Evolutionary conservation across 2,329 filamentous ascomycete genomes (phyloP), one percentile per base, ranked within the genome.

Genomic region (Aaosphaeria arxii): DNA sequence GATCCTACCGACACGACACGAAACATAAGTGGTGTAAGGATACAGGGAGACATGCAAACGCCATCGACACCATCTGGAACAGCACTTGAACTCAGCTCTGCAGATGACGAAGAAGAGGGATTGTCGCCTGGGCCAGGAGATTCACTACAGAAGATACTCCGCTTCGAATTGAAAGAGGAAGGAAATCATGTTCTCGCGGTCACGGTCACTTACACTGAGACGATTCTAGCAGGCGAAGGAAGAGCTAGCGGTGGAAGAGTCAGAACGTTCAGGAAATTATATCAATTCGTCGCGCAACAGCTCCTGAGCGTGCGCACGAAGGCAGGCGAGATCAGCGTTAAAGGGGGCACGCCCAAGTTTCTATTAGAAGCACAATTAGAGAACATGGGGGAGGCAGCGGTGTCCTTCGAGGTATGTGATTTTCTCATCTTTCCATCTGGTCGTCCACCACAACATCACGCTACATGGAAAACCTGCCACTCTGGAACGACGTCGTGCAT

Each of bases 11-110:
- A 71, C 42, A 64, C 68, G 4, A 71, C 66, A 6, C 70, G 73
- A 51, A 74, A 73, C 41, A 84, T 95, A 38, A 86, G 84, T 53
- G 88, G 88, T 48, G 87, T 96, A 45, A 82, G 84, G 46, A 89
- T 97, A 60, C 83, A 88, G 47, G 94, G 91, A 0, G 91, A 96
- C 72, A 95, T 99, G 86, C 95, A 97, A 74, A 95, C 91, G 0
- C 92, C 94, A 0, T 85, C 86, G 4, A 83, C 87, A 47, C 84
- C 85, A 31, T 78, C 63, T 2, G 73, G 73, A 3, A 61, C 91
- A 2, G 72, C 81, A 2, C 77, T 96, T n/a, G 74, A 81, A 13
- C 71, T 82, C 5, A 42, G 49, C n/a, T 68, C 72, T 1, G 69
- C 72, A 4, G 83, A 86, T 59, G 61, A 46, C 9, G 58, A 58